Conservation (phyloP, 768 basidiomycete species). For the Mycena floridula region DNA sequence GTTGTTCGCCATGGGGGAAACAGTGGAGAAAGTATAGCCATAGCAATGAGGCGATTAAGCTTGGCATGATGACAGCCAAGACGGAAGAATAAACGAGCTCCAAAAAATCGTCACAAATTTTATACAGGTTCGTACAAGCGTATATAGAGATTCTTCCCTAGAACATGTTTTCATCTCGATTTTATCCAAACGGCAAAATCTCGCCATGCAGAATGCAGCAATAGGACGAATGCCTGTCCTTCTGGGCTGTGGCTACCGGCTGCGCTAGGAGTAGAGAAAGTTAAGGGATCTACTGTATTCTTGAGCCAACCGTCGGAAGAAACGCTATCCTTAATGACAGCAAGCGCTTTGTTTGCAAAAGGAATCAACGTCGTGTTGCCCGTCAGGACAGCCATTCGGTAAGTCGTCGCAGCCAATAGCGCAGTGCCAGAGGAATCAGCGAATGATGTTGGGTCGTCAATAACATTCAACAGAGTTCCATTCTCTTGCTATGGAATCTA, state of each 20-base stretch:
- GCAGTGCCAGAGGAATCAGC: conserved; percentile 51
- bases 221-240: conserved; percentile 53
- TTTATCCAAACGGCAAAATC: conserved; percentile 9
- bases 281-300: conserved; percentile 43
- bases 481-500: conserved; percentile 25
- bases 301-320: conserved; percentile 37
- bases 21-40: too few relatives aligned
- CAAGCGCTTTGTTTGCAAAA: conserved; percentile 33
- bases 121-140: not conserved
- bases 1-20: too few relatives aligned
- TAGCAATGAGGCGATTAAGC: too few relatives aligned
- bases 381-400: conserved; percentile 43
- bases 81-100: too few relatives aligned
- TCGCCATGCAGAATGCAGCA: conserved; percentile 40
- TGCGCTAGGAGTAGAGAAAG: conserved; percentile 32
- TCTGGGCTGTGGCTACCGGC: conserved; percentile 43
- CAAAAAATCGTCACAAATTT: too few relatives aligned
- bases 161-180: not conserved
- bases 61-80: too few relatives aligned
- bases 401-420: conserved; percentile 49
- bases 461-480: conserved; percentile 47
- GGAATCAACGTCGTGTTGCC: conserved; percentile 28
- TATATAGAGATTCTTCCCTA: not conserved
- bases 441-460: conserved; percentile 44
- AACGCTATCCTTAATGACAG: conserved; percentile 30